Conservation (phyloP, 2,329 filamentous ascomycete genomes). For the Diplodia intermedia region DNA sequence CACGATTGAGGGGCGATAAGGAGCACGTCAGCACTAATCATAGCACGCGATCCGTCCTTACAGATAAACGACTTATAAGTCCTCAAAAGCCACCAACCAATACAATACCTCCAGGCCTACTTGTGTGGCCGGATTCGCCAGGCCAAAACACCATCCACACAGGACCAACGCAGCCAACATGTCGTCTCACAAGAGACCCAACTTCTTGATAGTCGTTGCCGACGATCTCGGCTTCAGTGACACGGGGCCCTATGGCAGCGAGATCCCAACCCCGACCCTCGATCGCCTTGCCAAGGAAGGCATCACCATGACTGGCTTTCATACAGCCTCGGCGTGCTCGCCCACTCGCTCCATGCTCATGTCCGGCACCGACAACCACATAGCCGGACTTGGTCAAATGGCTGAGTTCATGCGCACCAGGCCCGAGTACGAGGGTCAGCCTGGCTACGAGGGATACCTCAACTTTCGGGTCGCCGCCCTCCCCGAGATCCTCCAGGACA, state of each 20-base stretch:
- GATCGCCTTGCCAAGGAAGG: conserved; percentile 32
- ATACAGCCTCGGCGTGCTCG: conserved; percentile 33
- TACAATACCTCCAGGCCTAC: too few species aligned
- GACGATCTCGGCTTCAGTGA: conserved; percentile 36
- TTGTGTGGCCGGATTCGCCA: too few species aligned
- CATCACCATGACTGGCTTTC: conserved; percentile 31
- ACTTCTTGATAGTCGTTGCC: conserved; percentile 42
- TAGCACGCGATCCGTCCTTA: not conserved
- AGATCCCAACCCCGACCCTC: conserved; percentile 33
- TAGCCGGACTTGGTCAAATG: conserved; percentile 33
- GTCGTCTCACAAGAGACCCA: conserved; percentile 31
- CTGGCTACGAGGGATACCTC: conserved; percentile 30
- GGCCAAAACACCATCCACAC: not conserved
- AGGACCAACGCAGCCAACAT: not conserved
- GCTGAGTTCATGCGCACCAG: conserved; percentile 12
- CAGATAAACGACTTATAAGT: too few species aligned
- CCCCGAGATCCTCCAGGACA: conserved; percentile 30
- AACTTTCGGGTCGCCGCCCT: conserved; percentile 31
- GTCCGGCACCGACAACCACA: conserved; percentile 32
- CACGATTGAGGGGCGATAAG: not conserved
- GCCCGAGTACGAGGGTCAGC: conserved; percentile 22
- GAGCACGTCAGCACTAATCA: conserved; percentile 8
- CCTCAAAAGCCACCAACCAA: not conserved
- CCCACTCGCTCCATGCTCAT: conserved; percentile 34
- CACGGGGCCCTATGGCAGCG: conserved; percentile 32